Evolutionary conservation across 352 stramenopile genomes (phyloP).

Genomic region (Globisporangium uncinulatum): DNA sequence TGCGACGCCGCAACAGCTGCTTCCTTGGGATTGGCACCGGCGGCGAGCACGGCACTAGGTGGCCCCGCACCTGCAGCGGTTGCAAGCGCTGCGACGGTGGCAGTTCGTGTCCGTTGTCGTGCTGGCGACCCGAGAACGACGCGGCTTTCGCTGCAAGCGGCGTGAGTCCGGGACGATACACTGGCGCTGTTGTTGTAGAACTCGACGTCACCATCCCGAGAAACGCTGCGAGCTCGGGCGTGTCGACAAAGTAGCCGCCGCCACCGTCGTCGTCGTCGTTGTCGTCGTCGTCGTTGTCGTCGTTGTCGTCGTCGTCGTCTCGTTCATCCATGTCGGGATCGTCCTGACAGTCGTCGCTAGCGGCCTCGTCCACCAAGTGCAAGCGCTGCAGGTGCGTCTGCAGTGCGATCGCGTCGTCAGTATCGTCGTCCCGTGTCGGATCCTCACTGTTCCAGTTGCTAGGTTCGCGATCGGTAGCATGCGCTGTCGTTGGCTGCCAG

Average conservation of each 20-base stretch:
- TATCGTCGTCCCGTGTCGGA: neutral
- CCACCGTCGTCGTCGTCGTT: neutral
- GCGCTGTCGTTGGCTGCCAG: neutral
- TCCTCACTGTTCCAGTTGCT: neutral
- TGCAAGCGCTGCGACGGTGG: neutral
- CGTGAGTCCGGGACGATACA: neutral
- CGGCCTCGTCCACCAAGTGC: neutral
- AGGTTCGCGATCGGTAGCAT: neutral
- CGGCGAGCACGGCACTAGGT: slow-evolving; percentile 14
- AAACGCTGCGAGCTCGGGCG: slow-evolving; percentile 13
- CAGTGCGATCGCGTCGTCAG: neutral
- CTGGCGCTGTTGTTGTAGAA: neutral
- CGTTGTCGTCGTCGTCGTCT: neutral
- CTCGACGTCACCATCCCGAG: slow-evolving; percentile 1
- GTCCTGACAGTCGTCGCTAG: neutral
- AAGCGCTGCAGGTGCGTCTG: slow-evolving; percentile 1
- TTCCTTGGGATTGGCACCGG: slow-evolving; percentile 18
- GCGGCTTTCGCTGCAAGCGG: slow-evolving; percentile 7
- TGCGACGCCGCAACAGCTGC: slow-evolving; percentile 9
- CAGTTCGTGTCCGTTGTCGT: neutral
- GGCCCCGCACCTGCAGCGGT: neutral
- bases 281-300: neutral
- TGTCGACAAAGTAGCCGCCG: slow-evolving; percentile 9
- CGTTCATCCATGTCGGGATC: neutral
- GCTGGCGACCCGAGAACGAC: slow-evolving; percentile 11